Conservation (phyloP, 768 basidiomycete genomes). For the Gloeostereum incarnatum region DNA sequence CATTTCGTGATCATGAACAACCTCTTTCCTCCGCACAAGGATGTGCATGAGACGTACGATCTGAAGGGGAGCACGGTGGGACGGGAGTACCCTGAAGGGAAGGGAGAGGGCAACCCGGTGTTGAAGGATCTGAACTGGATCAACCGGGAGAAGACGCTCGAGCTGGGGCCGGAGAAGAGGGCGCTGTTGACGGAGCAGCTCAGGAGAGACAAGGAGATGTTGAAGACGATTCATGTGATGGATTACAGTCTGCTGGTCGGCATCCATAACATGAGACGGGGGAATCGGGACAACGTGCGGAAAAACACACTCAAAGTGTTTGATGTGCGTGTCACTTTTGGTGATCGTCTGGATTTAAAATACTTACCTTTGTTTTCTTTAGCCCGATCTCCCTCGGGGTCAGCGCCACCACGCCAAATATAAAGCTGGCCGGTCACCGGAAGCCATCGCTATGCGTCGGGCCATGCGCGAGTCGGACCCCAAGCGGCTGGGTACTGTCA, state of each 20-base stretch:
- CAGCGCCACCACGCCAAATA: slow-evolving; percentile 54
- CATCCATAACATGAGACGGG: slow-evolving; percentile 84
- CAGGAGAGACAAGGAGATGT: slow-evolving; percentile 75
- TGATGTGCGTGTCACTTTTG: slow-evolving; percentile 33
- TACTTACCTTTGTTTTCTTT: slow-evolving; percentile 5
- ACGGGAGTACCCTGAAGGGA: slow-evolving; percentile 79
- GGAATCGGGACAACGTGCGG: slow-evolving; percentile 87
- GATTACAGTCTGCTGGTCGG: slow-evolving; percentile 94
- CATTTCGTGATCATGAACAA: slow-evolving; percentile 99
- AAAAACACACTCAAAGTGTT: slow-evolving; percentile 89
- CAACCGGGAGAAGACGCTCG: slow-evolving; percentile 61
- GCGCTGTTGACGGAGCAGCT: slow-evolving; percentile 89
- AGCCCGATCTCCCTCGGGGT: slow-evolving; percentile 63
- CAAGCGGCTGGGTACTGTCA: slow-evolving; percentile 46
- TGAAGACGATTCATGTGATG: slow-evolving; percentile 84
- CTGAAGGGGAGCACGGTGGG: slow-evolving; percentile 94
- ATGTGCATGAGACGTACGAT: slow-evolving; percentile 97
- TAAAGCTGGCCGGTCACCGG: slow-evolving; percentile 52
- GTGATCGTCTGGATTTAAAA: too few relatives aligned
- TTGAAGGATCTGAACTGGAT: slow-evolving; percentile 98
- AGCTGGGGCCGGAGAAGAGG: slow-evolving; percentile 94
- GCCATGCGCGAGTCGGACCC: slow-evolving; percentile 81
- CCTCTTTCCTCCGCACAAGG: slow-evolving; percentile 93
- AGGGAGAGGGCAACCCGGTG: slow-evolving; percentile 70
- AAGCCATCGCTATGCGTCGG: slow-evolving; percentile 78